These are phyloP conservation scores for Fusarium armeniacum DNA, from an alignment of 2,329 filamentous ascomycete genomes.

Conservation along the genomic window DNA sequence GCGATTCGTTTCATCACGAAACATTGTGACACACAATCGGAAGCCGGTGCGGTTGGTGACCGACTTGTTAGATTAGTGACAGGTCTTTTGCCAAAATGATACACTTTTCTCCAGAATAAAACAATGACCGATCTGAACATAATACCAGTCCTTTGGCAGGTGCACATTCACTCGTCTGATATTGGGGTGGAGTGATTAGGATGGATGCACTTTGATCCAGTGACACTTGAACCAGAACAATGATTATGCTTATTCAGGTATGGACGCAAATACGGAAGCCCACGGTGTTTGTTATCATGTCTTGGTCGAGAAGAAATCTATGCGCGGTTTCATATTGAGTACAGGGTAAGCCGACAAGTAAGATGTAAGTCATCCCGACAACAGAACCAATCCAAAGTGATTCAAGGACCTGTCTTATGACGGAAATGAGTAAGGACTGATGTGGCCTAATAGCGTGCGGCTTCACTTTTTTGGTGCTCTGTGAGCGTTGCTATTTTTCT, in stretches of 20 bases:
- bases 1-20: slow-evolving; percentile 23
- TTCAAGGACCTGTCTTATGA: background rate
- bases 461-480: background rate
- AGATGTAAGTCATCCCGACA: background rate
- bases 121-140: background rate
- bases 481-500: background rate
- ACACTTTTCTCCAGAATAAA: background rate
- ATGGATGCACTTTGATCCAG: background rate
- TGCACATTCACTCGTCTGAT: background rate
- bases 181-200: background rate
- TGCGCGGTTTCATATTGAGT: background rate
- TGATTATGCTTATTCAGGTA: background rate
- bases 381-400: no score
- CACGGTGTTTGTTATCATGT: background rate
- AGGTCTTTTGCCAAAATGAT: background rate
- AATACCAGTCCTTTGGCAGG: background rate
- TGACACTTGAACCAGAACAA: background rate
- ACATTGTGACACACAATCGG: slow-evolving; percentile 4
- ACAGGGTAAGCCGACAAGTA: background rate
- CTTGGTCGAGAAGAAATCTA: background rate
- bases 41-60: background rate
- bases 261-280: background rate
- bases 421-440: background rate
- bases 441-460: no score
- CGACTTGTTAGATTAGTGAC: background rate